Percentiles rank a stretch among this genome's conserved stretches.
Conservation (phyloP, 1,284 basidiomycete species). For the Cronartium quercuum region DNA sequence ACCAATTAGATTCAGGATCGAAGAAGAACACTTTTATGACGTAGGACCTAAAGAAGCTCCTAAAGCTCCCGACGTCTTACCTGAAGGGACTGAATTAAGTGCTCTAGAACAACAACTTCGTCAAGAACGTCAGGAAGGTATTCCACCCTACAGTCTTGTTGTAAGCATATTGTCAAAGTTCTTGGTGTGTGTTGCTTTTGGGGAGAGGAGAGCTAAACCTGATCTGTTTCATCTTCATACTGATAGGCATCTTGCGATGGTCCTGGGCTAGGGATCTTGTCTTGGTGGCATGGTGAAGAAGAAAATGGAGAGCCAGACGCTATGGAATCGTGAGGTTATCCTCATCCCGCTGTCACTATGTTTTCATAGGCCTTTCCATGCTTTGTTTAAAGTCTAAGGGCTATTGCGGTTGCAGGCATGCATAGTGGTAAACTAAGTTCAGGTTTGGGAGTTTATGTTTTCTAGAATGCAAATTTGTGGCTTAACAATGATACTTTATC, state of each 20-base stretch:
- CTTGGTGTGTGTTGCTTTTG: not conserved
- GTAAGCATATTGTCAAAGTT: not conserved
- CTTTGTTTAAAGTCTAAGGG: no score
- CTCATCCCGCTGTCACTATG: no score
- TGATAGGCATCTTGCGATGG: conserved; percentile 28
- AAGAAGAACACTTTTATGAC: conserved; percentile 29
- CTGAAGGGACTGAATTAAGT: conserved; percentile 1
- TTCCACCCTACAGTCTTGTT: conserved; percentile 30
- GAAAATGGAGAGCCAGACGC: conserved; percentile 3
- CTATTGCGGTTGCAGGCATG: no score
- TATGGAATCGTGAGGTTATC: no score
- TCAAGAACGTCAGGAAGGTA: conserved; percentile 22
- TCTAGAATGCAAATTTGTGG: no score
- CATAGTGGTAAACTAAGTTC: no score
- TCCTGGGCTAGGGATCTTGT: conserved; percentile 29
- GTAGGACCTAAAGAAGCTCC: conserved; percentile 36
- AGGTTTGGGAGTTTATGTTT: no score
- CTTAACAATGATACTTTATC: no score
- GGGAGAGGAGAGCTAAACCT: not conserved
- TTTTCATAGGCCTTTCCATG: no score
- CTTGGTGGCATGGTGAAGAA: conserved; percentile 29
- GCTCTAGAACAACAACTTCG: conserved; percentile 11
- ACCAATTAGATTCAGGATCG: conserved; percentile 29
- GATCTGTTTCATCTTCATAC: not conserved
- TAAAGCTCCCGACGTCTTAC: conserved; percentile 5